Evolutionary conservation across 2,329 filamentous ascomycete genomes (phyloP), one percentile per base, ranked within the genome.

Genomic region (Chaetomium olivaceum): DNA sequence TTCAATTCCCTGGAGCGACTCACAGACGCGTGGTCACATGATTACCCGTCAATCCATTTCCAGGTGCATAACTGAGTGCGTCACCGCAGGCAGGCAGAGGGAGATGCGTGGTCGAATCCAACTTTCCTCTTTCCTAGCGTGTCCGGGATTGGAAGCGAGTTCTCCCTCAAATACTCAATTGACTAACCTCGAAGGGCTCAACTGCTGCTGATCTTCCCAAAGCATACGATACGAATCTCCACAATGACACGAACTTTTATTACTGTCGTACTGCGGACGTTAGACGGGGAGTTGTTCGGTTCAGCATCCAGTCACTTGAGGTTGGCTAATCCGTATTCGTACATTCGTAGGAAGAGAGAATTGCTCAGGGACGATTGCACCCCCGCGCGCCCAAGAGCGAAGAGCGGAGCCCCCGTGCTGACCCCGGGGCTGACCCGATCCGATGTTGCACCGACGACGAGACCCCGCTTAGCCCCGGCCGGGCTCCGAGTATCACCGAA

Each of bases 21-120:
- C 27, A 48, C 11, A 50, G n/a, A 65, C 68, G 62, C 68, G 68
- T 70, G 64, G 65, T 70, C 69, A 71, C 69, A 65, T 70, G 69
- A 69, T 48, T 31, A 33, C 65, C 58, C 33, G 61, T 61, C 33
- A 54, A 39, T 39, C n/a, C n/a, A 36, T 54, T 51, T 21, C 46
- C 19, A 21, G 39, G 43, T 46, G 39, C 39, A 46, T n/a, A 46
- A n/a, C n/a, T n/a, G n/a, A n/a, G n/a, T n/a, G n/a, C n/a, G n/a
- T n/a, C n/a, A n/a, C n/a, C n/a, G n/a, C n/a, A n/a, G n/a, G n/a
- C n/a, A n/a, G n/a, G n/a, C n/a, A n/a, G n/a, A n/a, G n/a, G n/a
- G n/a, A n/a, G n/a, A n/a, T 19, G 4, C 36, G 6, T 19, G 36
- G 36, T 7, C 2, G 14, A 43, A 43, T 3, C 36, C 11, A 39